Base-by-base conservation (phyloP, 768 basidiomycete genomes). In the Tulasnella sp. region DNA sequence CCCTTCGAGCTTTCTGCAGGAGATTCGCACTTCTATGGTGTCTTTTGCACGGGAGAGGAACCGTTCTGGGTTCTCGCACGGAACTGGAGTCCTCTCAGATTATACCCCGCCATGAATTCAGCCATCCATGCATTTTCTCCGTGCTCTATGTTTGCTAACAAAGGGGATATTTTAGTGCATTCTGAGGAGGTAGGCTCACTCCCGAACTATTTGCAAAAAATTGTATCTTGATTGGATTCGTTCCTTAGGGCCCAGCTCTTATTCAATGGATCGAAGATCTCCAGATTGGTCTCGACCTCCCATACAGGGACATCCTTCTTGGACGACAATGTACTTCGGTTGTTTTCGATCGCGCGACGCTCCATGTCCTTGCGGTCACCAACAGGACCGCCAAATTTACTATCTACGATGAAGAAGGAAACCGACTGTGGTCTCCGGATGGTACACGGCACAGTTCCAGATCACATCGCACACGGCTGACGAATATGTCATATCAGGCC, bases 1-100 rank as follows among this genome's bases (percentile, higher is more conserved):
- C 91, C 92, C 4, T 93, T 93, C 80, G 83, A 87, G 79, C 91
- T 90, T 5, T 86, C 86, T 15, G 88, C 90, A 55, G 84, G 87
- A 15, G 88, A 88, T 3, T 84, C 82, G 23, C 87, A 86, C 37
- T 87, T 89, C 77, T 87, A 88, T 4, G 93, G 93, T 5, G 91
- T 92, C 7, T 97, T 98, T 85, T 90, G 98, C 81, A 96, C 94
- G 0, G 97, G 97, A 0, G 94, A 96, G 82, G 87, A 90, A 73
- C 94, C 96, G 37, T 90, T 90, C 81, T 99, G 96, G 97, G 91
- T 99, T 79, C 81, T 97, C 75, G 87, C 88, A 40, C 91, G 90
- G 15, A 89, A 94, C 82, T 91, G 90, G 82, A 88, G 90, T 80
- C 89, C 91, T 35, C 84, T 91, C 75, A 89, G 88, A 80, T 82